Evolutionary conservation across 345 rosid species (phyloP), one percentile per base, ranked within the genome.

Genomic region (Physaria fendleri): DNA sequence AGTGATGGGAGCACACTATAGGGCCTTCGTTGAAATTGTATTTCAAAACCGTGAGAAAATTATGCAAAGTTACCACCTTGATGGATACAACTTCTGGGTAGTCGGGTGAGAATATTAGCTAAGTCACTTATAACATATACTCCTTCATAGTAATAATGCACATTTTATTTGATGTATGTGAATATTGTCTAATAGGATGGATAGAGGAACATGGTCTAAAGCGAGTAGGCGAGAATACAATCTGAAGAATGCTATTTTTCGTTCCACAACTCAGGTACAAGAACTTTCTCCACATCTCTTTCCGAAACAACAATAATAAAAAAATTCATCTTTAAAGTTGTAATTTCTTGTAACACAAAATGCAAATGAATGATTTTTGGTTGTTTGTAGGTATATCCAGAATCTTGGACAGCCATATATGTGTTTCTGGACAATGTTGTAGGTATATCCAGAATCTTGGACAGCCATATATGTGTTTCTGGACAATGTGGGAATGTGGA

Each of bases 401-500:
- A 61, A 18, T 81, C 97, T 14, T 93, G 99, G 97, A 87, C 95
- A 6, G 96, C 97, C 0, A 71, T 93, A 4, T 93, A 93, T 62
- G 68, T 93, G 8, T 74, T 88, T 21, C 79, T 93, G 9, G 97
- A 89, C 70, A 93, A 89, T 45, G 94, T 14, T 66, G 66, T 84
- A 92, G 98, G 97, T 93, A 0, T 93, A 89, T 68, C 97, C 99
- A 17, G 81, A 61, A 18, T 81, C 97, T 14, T 93, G 99, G 97
- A 87, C 95, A 6, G 96, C 97, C 0, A 71, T 93, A 4, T 93
- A 93, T 62, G 68, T 93, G 8, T 74, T 88, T 21, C 79, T 93
- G 9, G 97, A 89, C 70, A 93, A 89, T 45, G 94, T 83, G 17
- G 99, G 99, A 12, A 87, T 89, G 95, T 93, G 99, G 99, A 89